phyloP scores from a whole-genome alignment of 331 rosid genomes.

The Dryas integrifolia region DNA sequence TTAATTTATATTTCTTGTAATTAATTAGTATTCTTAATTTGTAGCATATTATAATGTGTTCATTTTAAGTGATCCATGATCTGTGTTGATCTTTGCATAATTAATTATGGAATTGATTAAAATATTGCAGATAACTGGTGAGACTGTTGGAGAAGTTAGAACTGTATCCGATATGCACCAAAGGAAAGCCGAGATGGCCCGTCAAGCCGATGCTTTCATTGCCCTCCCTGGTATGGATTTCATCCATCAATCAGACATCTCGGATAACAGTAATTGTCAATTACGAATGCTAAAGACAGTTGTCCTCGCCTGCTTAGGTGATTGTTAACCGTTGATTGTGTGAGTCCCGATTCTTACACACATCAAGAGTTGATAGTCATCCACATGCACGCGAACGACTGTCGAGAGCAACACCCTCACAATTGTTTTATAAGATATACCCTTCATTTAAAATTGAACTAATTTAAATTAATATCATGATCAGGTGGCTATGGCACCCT shows the following conservation, averaged over 20 bases:
- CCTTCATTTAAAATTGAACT: background rate
- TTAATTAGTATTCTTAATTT: background rate
- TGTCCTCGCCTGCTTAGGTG: background rate
- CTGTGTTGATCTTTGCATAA: background rate
- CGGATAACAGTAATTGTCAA: background rate
- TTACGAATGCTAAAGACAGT: background rate
- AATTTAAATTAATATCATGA: background rate
- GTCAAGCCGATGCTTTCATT: slow-evolving; percentile 96
- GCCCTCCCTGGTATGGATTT: slow-evolving; percentile 81
- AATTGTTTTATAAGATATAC: background rate
- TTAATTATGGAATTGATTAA: background rate
- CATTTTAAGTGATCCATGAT: background rate
- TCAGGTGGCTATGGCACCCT: slow-evolving; percentile 97
- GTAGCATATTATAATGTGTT: background rate
- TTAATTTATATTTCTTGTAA: background rate
- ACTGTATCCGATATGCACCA: slow-evolving; percentile 96
- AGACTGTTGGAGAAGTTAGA: slow-evolving; percentile 86
- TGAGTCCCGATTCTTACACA: background rate
- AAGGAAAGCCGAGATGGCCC: slow-evolving; percentile 98
- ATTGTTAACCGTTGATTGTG: background rate
- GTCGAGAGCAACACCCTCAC: background rate
- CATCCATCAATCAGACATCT: background rate
- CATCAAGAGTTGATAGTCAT: background rate
- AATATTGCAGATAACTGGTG: slow-evolving; percentile 75
- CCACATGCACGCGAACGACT: background rate